Evolutionary conservation across 148 eudicot species (phyloP).

Genomic region (Rhododendron griersonianum): DNA sequence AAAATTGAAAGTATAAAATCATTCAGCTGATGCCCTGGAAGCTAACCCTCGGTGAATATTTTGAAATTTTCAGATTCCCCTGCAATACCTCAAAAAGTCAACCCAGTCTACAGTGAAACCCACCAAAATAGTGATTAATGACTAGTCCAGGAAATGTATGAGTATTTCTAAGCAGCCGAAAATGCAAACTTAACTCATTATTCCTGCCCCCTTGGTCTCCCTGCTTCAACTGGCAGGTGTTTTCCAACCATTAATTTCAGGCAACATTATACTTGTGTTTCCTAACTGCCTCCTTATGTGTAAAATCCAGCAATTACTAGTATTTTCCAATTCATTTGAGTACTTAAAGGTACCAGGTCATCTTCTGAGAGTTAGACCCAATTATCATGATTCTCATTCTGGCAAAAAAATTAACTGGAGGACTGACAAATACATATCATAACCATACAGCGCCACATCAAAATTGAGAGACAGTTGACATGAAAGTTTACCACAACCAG

Average conservation of each 20-base stretch:
- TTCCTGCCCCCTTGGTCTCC: not conserved
- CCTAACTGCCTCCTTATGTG: not conserved
- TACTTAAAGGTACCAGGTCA: no score
- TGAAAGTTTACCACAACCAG: no score
- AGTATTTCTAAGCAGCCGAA: not conserved
- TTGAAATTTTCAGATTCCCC: not conserved
- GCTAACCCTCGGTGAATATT: not conserved
- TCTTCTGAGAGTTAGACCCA: no score
- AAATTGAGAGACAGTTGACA: no score
- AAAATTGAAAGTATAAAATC: not conserved
- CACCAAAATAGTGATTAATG: not conserved
- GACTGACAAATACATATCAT: no score
- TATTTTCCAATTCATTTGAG: not conserved
- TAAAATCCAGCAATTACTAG: not conserved
- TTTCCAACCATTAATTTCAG: not conserved
- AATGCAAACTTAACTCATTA: not conserved
- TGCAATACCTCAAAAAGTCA: not conserved
- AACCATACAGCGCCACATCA: no score
- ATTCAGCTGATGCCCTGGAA: not conserved
- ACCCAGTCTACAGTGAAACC: not conserved
- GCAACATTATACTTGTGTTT: not conserved
- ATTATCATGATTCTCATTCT: no score
- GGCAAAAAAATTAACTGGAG: no score
- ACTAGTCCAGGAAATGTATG: not conserved
- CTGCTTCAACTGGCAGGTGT: not conserved